Percentiles rank a stretch among this genome's conserved stretches.
Evolutionary conservation across 768 basidiomycete species (phyloP).

Genomic region (Russula brevipes): DNA sequence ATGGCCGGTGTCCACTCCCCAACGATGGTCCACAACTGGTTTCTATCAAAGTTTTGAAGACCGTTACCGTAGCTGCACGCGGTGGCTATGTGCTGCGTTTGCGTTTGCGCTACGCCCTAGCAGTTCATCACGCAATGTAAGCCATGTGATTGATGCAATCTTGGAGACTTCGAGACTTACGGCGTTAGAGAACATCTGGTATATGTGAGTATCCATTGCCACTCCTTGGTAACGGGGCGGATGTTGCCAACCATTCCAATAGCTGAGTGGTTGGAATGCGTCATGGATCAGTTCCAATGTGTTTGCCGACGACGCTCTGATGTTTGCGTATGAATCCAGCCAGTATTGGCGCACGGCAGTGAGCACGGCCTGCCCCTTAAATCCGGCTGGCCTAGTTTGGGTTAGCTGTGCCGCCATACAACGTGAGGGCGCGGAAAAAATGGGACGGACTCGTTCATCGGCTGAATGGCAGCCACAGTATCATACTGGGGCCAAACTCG

Average conservation of each 20-base stretch:
- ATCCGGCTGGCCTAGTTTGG: slow-evolving; percentile 62
- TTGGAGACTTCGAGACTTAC: slow-evolving; percentile 32
- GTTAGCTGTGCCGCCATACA: background rate
- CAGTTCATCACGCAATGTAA: background rate
- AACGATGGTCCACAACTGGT: slow-evolving; percentile 71
- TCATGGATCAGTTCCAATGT: slow-evolving; percentile 71
- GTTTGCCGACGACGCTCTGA: slow-evolving; percentile 54
- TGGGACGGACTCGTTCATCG: slow-evolving; percentile 64
- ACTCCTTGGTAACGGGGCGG: slow-evolving; percentile 56
- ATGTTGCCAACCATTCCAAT: slow-evolving; percentile 61
- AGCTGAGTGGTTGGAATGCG: slow-evolving; percentile 69
- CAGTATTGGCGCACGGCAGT: slow-evolving; percentile 54
- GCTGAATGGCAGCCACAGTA: slow-evolving; percentile 63
- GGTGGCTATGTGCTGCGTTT: slow-evolving; percentile 53
- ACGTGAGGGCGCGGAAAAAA: background rate
- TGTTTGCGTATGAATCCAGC: slow-evolving; percentile 66
- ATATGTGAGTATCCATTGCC: slow-evolving; percentile 74
- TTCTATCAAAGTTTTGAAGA: slow-evolving; percentile 41
- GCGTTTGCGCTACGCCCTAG: slow-evolving; percentile 44
- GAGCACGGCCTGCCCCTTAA: slow-evolving; percentile 47
- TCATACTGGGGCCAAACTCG: slow-evolving; percentile 50
- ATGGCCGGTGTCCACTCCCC: slow-evolving; percentile 82
- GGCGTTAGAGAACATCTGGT: slow-evolving; percentile 62
- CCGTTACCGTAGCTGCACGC: slow-evolving; percentile 48
- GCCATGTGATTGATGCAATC: no score